A percentile compares a stretch with the other conserved stretches of the same genome.
These are phyloP conservation scores for Borovskyia barvae DNA, from an alignment of 208 protist species.

Conservation along the genomic window DNA sequence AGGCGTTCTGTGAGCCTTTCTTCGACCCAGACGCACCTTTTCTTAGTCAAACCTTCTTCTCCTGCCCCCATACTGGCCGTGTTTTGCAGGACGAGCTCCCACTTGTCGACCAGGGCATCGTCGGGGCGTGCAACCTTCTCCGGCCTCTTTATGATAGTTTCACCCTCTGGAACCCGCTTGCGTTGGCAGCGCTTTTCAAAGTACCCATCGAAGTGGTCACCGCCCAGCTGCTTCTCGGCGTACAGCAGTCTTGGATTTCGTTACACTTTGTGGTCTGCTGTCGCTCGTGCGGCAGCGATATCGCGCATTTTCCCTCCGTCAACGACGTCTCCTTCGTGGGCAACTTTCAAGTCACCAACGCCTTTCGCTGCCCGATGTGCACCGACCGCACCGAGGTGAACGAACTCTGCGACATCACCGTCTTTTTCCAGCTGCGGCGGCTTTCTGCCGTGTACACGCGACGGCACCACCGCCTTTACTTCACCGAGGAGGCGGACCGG, in stretches of 20 bases:
- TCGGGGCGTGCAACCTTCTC: slow-evolving; percentile 46
- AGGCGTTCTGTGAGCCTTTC: slow-evolving; percentile 51
- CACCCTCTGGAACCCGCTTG: slow-evolving; percentile 75
- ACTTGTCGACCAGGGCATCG: slow-evolving; percentile 25
- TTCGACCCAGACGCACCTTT: slow-evolving; percentile 40
- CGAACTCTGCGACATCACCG: slow-evolving; percentile 42
- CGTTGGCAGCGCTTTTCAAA: slow-evolving; percentile 51
- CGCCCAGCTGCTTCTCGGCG: slow-evolving; percentile 75
- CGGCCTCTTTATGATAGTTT: slow-evolving; percentile 60
- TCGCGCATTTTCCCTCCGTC: slow-evolving; percentile 48
- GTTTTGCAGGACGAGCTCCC: slow-evolving; percentile 30
- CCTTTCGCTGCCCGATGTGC: slow-evolving; percentile 74
- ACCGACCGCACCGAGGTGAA: slow-evolving; percentile 63
- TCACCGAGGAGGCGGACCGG: slow-evolving; percentile 49
- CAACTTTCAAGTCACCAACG: slow-evolving; percentile 67
- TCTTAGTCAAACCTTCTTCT: slow-evolving; percentile 50
- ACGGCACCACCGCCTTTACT: slow-evolving; percentile 69
- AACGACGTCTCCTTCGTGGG: slow-evolving; percentile 62
- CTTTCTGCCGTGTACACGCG: slow-evolving; percentile 42
- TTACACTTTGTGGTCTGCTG: slow-evolving; percentile 71
- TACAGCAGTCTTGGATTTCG: slow-evolving; percentile 52
- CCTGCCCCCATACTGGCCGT: slow-evolving; percentile 35
- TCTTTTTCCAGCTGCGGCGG: slow-evolving; percentile 64
- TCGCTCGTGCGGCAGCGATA: slow-evolving; percentile 75
- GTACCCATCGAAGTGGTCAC: slow-evolving; percentile 53